These are phyloP conservation scores for Boletus rex-veris DNA, from an alignment of 768 basidiomycete species.

Conservation along the genomic window DNA sequence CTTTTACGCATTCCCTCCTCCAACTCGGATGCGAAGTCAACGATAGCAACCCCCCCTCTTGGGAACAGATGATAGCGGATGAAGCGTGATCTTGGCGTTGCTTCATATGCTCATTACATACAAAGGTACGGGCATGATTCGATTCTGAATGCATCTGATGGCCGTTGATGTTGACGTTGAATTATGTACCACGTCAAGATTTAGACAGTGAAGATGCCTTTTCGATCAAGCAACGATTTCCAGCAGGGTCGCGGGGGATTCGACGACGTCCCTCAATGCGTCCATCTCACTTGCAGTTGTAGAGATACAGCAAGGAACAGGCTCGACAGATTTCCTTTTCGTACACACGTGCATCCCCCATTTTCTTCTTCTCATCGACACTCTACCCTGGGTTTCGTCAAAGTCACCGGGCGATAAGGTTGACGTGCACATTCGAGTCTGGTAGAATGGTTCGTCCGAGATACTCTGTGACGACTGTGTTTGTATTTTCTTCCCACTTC, in stretches of 20 bases:
- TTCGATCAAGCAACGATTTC: neutral
- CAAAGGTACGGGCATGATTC: slow-evolving; percentile 8
- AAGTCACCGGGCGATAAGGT: too few relatives aligned
- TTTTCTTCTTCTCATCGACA: too few relatives aligned
- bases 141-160: slow-evolving; percentile 16
- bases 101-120: slow-evolving; percentile 10
- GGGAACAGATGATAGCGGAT: neutral
- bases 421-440: too few relatives aligned
- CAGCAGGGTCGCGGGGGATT: slow-evolving; percentile 1
- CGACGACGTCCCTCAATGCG: neutral
- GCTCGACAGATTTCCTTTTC: too few relatives aligned
- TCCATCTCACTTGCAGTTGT: neutral
- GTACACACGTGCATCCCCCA: too few relatives aligned
- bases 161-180: slow-evolving; percentile 17
- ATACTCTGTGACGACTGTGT: neutral
- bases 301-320: neutral
- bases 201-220: neutral
- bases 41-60: neutral
- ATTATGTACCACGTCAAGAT: slow-evolving; percentile 7
- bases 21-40: neutral
- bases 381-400: too few relatives aligned
- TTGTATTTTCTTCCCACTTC: too few relatives aligned
- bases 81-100: neutral
- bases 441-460: neutral
- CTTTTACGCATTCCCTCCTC: neutral